A percentile compares a stretch with the other conserved stretches of the same genome.
Conservation (phyloP, 805 yeast genomes). For the Kregervanrija fluxuum region DNA sequence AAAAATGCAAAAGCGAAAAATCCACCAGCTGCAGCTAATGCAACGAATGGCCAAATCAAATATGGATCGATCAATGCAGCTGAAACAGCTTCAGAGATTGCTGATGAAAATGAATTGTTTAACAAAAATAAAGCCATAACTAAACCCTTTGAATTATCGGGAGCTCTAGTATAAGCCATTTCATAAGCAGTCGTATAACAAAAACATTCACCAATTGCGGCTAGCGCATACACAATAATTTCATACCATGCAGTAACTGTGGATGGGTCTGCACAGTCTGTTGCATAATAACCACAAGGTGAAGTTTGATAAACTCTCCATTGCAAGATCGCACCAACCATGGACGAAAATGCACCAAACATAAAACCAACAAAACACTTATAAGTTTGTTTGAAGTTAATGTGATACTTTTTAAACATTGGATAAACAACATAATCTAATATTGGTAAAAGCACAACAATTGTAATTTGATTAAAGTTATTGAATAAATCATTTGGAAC, state of each 20-base stretch:
- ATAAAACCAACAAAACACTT: conserved; percentile 42
- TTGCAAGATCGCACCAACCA: conserved; percentile 45
- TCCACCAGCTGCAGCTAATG: conserved; percentile 31
- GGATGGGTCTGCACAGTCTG: conserved; percentile 28
- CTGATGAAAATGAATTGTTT: conserved; percentile 40
- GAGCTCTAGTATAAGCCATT: conserved; percentile 46
- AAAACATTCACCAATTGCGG: conserved; percentile 49
- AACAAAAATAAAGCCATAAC: conserved; percentile 38
- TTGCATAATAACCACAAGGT: conserved; percentile 44
- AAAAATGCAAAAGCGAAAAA: conserved; percentile 26
- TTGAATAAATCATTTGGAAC: conserved; percentile 51
- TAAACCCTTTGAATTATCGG: conserved; percentile 44
- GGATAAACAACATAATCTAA: conserved; percentile 43
- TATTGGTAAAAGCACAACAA: conserved; percentile 44
- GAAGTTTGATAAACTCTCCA: conserved; percentile 39
- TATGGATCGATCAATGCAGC: conserved; percentile 35
- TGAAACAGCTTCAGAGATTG: conserved; percentile 35
- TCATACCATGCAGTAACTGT: conserved; percentile 29
- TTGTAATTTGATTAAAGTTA: conserved; percentile 48
- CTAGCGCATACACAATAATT: conserved; percentile 28
- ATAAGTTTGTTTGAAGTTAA: conserved; percentile 37
- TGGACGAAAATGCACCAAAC: conserved; percentile 39
- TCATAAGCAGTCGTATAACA: conserved; percentile 44
- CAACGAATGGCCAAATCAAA: conserved; percentile 37
- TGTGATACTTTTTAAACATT: conserved; percentile 32